These are phyloP conservation scores for Trichoderma reesei DNA, from an alignment of 495 filamentous ascomycete species.

Conservation along the genomic window DNA sequence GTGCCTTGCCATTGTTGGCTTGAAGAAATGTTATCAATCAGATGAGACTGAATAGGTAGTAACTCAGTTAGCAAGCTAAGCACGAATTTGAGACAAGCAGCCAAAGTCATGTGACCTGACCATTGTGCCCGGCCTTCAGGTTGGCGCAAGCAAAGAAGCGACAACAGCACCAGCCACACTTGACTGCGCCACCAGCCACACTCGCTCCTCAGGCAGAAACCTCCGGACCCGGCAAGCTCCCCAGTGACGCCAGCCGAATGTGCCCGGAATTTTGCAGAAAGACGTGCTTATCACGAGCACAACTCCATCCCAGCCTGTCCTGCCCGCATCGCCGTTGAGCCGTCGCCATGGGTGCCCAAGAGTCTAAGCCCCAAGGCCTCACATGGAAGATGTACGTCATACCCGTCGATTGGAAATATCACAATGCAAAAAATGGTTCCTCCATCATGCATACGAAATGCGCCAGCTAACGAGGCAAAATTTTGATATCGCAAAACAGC, in stretches of 20 bases:
- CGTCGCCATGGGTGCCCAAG: slow-evolving; percentile 9
- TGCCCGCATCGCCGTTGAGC: slow-evolving; percentile 10
- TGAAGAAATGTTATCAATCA: not conserved
- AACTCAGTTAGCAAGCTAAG: too few relatives aligned
- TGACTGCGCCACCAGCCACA: not conserved
- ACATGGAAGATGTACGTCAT: slow-evolving; percentile 20
- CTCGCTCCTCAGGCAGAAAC: slow-evolving; percentile 1
- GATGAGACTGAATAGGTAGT: not conserved
- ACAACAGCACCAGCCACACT: slow-evolving; percentile 4
- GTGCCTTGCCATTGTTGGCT: not conserved
- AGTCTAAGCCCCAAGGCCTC: slow-evolving; percentile 13
- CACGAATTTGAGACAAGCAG: not conserved
- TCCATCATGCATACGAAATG: not conserved
- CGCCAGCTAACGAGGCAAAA: not conserved
- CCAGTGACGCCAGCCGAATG: slow-evolving; percentile 4
- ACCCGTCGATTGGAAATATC: not conserved
- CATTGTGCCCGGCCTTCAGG: too few relatives aligned
- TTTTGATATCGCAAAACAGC: slow-evolving; percentile 36
- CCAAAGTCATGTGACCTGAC: not conserved
- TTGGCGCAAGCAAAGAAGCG: too few relatives aligned
- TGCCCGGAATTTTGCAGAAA: slow-evolving; percentile 5
- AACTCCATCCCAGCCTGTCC: not conserved
- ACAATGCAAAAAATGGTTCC: not conserved
- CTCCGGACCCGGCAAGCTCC: not conserved
- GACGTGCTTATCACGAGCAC: slow-evolving; percentile 1